Conservation (phyloP, 768 basidiomycete species). For the Termitomyces sp. region DNA sequence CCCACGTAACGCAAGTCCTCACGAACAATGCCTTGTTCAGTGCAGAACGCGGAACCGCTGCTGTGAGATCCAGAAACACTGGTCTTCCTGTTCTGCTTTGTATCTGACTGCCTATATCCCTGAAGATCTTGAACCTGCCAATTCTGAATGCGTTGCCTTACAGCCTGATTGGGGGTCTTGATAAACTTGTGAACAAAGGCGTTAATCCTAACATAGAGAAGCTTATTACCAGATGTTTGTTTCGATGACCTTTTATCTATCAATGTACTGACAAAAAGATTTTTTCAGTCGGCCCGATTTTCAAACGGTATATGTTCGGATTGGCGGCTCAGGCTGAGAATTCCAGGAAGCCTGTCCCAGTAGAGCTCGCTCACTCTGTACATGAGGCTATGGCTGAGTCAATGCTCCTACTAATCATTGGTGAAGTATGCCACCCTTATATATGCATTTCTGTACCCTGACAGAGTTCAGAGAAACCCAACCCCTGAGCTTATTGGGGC, state of each 20-base stretch:
- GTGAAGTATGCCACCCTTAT: background rate
- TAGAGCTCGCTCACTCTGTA: slow-evolving; percentile 1
- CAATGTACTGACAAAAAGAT: background rate
- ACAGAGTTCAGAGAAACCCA: slow-evolving; percentile 1
- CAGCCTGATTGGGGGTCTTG: slow-evolving; percentile 1
- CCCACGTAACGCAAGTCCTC: slow-evolving; percentile 3
- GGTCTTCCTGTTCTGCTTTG: no score
- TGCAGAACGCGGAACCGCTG: slow-evolving; percentile 7
- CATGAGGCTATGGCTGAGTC: slow-evolving; percentile 6
- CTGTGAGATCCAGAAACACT: no score
- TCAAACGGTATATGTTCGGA: slow-evolving; percentile 3
- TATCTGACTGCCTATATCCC: no score
- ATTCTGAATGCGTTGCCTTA: slow-evolving; percentile 1
- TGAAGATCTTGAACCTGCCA: slow-evolving; percentile 2
- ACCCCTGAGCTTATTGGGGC: slow-evolving; percentile 1
- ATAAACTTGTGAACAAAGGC: slow-evolving; percentile 7
- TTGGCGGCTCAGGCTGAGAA: background rate
- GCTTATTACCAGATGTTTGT: background rate
- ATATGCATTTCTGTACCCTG: background rate
- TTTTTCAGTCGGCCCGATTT: background rate
- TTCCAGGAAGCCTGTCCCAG: background rate
- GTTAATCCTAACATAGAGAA: slow-evolving; percentile 1
- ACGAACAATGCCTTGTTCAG: slow-evolving; percentile 5
- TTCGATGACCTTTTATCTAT: background rate
- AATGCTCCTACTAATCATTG: slow-evolving; percentile 8